Evolutionary conservation across 2,329 filamentous ascomycete genomes (phyloP), one percentile per base, ranked within the genome.

Genomic region (Talaromyces sp.): DNA sequence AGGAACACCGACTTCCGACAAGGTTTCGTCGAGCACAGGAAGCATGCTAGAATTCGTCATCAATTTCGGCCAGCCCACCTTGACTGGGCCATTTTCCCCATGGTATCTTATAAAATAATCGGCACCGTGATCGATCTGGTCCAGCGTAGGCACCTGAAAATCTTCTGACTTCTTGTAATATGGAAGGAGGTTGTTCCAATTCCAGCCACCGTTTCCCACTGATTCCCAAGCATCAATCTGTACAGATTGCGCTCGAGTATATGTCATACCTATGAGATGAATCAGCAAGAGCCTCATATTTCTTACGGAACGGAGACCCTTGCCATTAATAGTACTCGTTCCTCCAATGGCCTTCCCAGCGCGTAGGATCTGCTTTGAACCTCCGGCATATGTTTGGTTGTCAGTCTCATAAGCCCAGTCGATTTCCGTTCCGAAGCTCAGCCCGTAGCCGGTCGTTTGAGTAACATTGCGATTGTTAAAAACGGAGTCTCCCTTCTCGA

Each of bases 331-430:
- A 10, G 74, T 72, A 17, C 76, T 80, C 3, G 78, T 79, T 6
- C 79, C 81, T 50, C 78, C 78, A 2, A 82, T 68, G 0, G 77
- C 79, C 67, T 78, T 82, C 2, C 79, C 80, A n/a, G 78, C 77
- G 52, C 72, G 72, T 54, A 80, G 71, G 4, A 69, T 69, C 39
- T 78, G 68, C 0, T 61, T 67, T 4, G 39, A 64, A 31, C 72
- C 71, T 9, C 68, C 73, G 2, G 70, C 75, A 70, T 78, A 78
- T 31, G 70, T 74, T 66, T 82, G 80, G 15, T 73, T 72, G 5
- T 69, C 73, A 22, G 75, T 80, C 62, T 72, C 64, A 54, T 80
- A 82, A 2, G 70, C 69, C 78, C 77, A 82, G 66, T 82, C 79
- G 33, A 82, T 76, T 1, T 67, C 66, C 2, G 73, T 76, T 11